Conservation (phyloP, 2,329 filamentous ascomycete species). For the Penicillium crustosum region DNA sequence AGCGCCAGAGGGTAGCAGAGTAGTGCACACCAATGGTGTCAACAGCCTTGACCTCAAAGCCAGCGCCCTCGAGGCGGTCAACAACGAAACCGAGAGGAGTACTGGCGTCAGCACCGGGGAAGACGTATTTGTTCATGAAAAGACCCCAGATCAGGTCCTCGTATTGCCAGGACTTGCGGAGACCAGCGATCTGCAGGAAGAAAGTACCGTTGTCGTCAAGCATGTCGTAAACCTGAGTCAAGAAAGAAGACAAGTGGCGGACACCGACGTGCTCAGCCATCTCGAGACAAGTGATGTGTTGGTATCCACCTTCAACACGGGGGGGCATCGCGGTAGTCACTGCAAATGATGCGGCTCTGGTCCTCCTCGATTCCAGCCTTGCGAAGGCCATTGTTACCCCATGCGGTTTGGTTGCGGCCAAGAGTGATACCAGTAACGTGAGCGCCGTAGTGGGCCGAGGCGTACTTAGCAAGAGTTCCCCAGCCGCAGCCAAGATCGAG, state of each 20-base stretch:
- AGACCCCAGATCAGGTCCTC: slow-evolving; percentile 97
- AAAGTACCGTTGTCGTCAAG: slow-evolving; percentile 94
- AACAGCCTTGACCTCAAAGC: slow-evolving; percentile 85
- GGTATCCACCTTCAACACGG: slow-evolving; percentile 72
- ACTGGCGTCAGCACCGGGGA: slow-evolving; percentile 93
- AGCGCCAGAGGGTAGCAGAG: slow-evolving; percentile 92
- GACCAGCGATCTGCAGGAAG: slow-evolving; percentile 92
- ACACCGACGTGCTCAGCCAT: slow-evolving; percentile 99
- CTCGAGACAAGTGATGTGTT: slow-evolving; percentile 96
- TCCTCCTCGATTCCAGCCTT: slow-evolving; percentile 78
- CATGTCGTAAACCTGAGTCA: slow-evolving; percentile 89
- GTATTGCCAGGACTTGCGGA: slow-evolving; percentile 95
- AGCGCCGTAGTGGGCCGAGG: slow-evolving; percentile 86
- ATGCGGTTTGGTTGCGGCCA: slow-evolving; percentile 92
- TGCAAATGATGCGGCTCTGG: slow-evolving; percentile 90
- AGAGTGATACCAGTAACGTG: slow-evolving; percentile 87
- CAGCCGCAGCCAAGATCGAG: slow-evolving; percentile 97
- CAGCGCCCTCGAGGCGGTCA: slow-evolving; percentile 78
- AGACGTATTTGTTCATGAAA: slow-evolving; percentile 99
- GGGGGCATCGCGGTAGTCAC: slow-evolving; percentile 97
- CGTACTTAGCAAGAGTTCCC: slow-evolving; percentile 93
- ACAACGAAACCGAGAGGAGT: slow-evolving; percentile 88
- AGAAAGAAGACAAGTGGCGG: slow-evolving; percentile 77
- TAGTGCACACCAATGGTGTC: slow-evolving; percentile 97
- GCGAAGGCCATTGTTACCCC: slow-evolving; percentile 88